These are phyloP conservation scores for Rosa persica DNA, from an alignment of 306 rosid genomes.

Conservation along the genomic window DNA sequence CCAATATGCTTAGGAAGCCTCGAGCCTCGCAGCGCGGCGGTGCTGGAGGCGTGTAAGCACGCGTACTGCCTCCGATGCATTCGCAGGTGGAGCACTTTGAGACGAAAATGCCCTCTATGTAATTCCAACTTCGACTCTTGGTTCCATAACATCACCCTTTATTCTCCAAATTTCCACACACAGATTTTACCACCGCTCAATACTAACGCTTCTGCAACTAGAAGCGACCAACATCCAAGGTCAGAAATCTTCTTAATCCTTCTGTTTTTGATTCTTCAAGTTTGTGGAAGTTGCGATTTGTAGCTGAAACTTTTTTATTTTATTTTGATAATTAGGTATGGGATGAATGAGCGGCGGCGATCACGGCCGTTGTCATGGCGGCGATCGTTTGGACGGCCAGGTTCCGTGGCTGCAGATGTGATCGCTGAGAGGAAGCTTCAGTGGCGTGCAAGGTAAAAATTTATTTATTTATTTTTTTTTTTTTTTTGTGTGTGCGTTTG, in stretches of 20 bases:
- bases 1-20: conserved; percentile 45
- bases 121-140: conserved; percentile 51
- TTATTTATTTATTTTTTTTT: no score
- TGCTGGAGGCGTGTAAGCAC: conserved; percentile 43
- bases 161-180: conserved; percentile 34
- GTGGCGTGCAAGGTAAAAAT: conserved; percentile 54
- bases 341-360: conserved; percentile 26
- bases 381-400: conserved; percentile 58
- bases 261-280: conserved; percentile 1
- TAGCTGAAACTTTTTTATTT: not conserved
- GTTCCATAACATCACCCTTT: conserved; percentile 39
- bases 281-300: conserved; percentile 7
- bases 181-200: conserved; percentile 27
- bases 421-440: conserved; percentile 47
- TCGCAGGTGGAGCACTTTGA: conserved; percentile 52
- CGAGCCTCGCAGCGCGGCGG: conserved; percentile 38
- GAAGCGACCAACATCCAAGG: conserved; percentile 11
- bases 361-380: conserved; percentile 50
- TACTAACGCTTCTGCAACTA: not conserved
- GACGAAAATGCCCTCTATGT: conserved; percentile 61
- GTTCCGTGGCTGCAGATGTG: conserved; percentile 30
- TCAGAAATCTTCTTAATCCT: not conserved
- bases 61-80: conserved; percentile 54
- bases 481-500: no score
- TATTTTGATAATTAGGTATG: conserved; percentile 18